Evolutionary conservation across 2,329 filamentous ascomycete genomes (phyloP).

Genomic region (Aspergillus ochraceus): DNA sequence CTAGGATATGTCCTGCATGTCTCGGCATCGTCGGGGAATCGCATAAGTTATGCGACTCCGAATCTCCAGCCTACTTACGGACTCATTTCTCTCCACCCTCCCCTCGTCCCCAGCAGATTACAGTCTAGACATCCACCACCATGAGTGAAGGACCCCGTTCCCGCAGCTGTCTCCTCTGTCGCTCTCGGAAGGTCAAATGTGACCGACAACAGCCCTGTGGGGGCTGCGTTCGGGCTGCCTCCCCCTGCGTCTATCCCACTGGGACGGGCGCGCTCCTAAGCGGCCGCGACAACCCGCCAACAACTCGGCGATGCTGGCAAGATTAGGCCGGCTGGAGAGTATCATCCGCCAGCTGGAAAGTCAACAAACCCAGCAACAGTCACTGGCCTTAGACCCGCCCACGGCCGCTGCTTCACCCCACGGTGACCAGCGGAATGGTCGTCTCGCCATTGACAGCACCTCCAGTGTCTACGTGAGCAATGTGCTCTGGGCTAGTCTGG

Average conservation of each 20-base stretch:
- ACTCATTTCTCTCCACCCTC: too few relatives aligned
- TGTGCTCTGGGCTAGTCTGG: conserved; percentile 61
- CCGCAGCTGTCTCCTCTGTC: conserved; percentile 34
- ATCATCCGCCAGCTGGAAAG: conserved; percentile 57
- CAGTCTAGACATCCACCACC: too few relatives aligned
- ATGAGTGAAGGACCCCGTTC: neutral
- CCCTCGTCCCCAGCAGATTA: too few relatives aligned
- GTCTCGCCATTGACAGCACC: conserved; percentile 60
- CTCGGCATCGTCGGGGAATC: too few relatives aligned
- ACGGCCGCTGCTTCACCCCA: neutral
- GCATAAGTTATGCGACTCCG: too few relatives aligned
- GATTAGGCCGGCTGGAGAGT: conserved; percentile 56
- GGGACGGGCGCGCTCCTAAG: conserved; percentile 23
- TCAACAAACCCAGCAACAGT: neutral
- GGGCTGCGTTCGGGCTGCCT: conserved; percentile 42
- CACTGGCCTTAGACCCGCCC: neutral
- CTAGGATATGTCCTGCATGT: too few relatives aligned
- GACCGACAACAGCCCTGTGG: conserved; percentile 44
- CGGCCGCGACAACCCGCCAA: conserved; percentile 8
- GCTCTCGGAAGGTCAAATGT: conserved; percentile 45
- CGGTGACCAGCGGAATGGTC: conserved; percentile 37
- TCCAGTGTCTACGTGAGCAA: conserved; percentile 63
- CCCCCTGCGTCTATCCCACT: conserved; percentile 36
- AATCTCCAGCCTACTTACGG: too few relatives aligned
- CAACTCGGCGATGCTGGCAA: conserved; percentile 45